Base-by-base conservation (phyloP, 768 basidiomycete genomes). In the Termitomyces heimii region DNA sequence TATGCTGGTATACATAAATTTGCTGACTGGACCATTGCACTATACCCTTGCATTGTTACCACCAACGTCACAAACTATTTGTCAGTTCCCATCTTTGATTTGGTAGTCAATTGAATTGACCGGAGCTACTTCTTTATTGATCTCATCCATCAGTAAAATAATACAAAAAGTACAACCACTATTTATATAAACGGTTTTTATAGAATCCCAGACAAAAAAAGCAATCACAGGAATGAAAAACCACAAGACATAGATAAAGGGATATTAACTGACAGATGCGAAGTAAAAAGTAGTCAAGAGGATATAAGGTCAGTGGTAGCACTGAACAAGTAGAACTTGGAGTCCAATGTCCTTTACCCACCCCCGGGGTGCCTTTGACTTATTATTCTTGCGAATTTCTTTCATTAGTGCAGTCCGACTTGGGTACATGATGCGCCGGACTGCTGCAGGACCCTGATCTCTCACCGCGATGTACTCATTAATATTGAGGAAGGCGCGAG, bases 381-480 rank as follows among this genome's bases (percentile, higher is more conserved):
- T 54, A 24, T 34, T 78, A 24, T 34, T 78, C 68, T 72, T 76
- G 60, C 68, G 71, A 48, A 89, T 78, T 59, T 83, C 81, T 65
- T 78, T 83, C 55, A 86, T 79, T 53, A 92, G 76, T 0, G 87
- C 81, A 18, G 55, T 78, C 61, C 78, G 78, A 69, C 71, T 86
- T 5, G 85, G 81, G 60, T 85, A 81, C 78, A 92, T 75, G 55
- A 84, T 78, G 42, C 72, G 62, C 55, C 74, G 83, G 34, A 92
- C 73, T 26, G 84, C 86, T 5, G 75, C 77, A 31, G 80, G 82
- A 0, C 88, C 88, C 64, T 84, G 77, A 54, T 72, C 75, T 39
- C 90, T 85, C 32, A 80, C 79, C 18, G 81, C 80, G 56, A 90
- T 74, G 67, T 92, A 92, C 58, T 91, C 88, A 49, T 77, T 77